These are phyloP conservation scores for Fusarium compactum DNA, from an alignment of 2,329 filamentous ascomycete genomes.

Conservation along the genomic window DNA sequence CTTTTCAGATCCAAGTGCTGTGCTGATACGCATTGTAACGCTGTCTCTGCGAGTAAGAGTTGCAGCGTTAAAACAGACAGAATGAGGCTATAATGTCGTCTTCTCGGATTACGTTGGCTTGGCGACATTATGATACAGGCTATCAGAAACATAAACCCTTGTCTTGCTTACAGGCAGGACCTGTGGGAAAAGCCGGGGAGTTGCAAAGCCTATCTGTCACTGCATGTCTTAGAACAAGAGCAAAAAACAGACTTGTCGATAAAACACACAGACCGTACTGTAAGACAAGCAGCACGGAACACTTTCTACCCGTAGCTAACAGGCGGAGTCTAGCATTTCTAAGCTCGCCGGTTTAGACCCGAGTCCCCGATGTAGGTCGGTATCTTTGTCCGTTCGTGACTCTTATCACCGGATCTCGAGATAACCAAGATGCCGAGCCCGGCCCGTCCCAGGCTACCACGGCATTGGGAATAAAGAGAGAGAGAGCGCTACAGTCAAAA, in stretches of 20 bases:
- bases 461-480: not conserved
- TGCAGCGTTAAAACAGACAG: not conserved
- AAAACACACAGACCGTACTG: not conserved
- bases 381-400: constrained; percentile 12
- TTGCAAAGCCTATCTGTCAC: not conserved
- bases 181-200: constrained; percentile 7
- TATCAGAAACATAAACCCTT: constrained; percentile 5
- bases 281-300: constrained; percentile 16
- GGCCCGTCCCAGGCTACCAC: constrained; percentile 4
- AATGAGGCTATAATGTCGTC: constrained; percentile 11
- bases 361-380: constrained; percentile 30
- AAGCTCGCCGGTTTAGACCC: constrained; percentile 17
- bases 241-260: not conserved
- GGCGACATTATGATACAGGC: not conserved
- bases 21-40: constrained; percentile 16
- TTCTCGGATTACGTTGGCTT: constrained; percentile 3
- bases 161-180: constrained; percentile 1
- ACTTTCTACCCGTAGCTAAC: not conserved
- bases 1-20: not conserved
- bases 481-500: not conserved
- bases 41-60: not conserved
- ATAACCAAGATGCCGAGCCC: constrained; percentile 21
- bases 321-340: not conserved
- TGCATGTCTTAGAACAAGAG: constrained; percentile 3
- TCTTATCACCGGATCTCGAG: not conserved